A percentile compares a stretch with the other conserved stretches of the same genome.
Evolutionary conservation across 257 asterid genomes (phyloP).

Genomic region (Gynochthodes officinalis): DNA sequence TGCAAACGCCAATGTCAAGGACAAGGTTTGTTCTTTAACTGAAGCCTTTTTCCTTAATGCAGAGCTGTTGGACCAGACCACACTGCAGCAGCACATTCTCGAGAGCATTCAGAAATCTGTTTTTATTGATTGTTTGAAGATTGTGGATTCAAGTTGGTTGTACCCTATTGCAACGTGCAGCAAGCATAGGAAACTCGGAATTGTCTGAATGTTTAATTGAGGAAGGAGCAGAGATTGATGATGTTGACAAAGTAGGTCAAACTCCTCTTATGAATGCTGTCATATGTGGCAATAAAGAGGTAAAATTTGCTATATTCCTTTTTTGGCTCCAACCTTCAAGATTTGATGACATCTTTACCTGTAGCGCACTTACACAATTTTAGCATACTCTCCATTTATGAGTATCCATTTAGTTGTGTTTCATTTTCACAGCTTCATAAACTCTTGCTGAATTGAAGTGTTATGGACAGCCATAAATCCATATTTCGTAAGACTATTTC

Average conservation of each 20-base stretch:
- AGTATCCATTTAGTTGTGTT: background rate
- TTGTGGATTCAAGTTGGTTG: constrained; percentile 65
- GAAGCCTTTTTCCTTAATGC: background rate
- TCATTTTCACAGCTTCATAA: background rate
- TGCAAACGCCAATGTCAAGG: constrained; percentile 81
- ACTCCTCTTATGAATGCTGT: constrained; percentile 96
- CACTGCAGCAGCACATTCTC: background rate
- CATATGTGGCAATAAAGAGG: constrained; percentile 69
- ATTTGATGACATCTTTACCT: background rate
- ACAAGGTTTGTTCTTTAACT: constrained; percentile 55
- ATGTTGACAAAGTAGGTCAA: constrained; percentile 75
- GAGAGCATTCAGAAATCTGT: constrained; percentile 11
- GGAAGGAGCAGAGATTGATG: constrained; percentile 97
- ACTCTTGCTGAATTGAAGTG: background rate
- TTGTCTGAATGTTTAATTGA: constrained; percentile 77
- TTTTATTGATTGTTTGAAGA: constrained; percentile 13
- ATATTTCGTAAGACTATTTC: background rate
- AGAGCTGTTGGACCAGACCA: background rate
- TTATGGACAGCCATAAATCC: background rate
- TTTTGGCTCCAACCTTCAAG: background rate
- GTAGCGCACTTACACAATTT: background rate
- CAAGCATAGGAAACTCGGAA: constrained; percentile 72
- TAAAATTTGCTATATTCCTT: constrained; percentile 26
- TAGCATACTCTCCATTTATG: background rate
- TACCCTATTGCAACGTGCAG: constrained; percentile 98